Evolutionary conservation across 2,329 filamentous ascomycete species (phyloP).

Genomic region (Pseudopyrenochaeta lycopersici): DNA sequence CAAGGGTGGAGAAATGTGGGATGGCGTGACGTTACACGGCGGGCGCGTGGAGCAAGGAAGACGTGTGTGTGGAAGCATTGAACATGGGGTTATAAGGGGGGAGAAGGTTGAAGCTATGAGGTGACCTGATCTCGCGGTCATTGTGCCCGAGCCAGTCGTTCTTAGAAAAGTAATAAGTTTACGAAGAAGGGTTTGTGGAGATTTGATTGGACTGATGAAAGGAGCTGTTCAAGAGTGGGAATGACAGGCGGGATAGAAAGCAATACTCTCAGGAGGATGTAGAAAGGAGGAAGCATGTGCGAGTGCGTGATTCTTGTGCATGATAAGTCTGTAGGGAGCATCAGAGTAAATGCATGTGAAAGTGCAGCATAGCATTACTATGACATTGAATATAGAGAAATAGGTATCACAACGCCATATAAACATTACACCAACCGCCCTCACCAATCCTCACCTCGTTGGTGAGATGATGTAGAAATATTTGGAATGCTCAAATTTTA

Average conservation of each 20-base stretch:
- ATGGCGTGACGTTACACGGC: background rate
- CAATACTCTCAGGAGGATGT: background rate
- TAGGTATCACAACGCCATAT: no score
- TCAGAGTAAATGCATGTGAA: background rate
- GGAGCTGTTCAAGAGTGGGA: background rate
- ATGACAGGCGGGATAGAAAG: constrained; percentile 3
- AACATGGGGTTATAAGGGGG: background rate
- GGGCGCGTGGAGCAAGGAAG: background rate
- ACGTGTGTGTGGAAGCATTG: background rate
- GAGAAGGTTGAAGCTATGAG: background rate
- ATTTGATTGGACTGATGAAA: background rate
- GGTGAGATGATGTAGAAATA: background rate
- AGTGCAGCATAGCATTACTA: no score
- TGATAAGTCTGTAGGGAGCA: background rate
- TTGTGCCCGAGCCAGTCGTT: background rate
- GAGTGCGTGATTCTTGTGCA: no score
- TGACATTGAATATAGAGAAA: no score
- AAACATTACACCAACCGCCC: no score
- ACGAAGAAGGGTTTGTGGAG: background rate
- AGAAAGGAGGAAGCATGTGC: background rate
- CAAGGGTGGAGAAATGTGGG: background rate
- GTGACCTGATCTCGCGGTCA: background rate
- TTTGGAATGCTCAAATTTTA: background rate
- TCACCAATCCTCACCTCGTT: background rate
- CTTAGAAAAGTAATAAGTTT: background rate